A percentile compares a stretch with the other conserved stretches of the same genome.
These are phyloP conservation scores for Diplodia scrobiculata DNA, from an alignment of 2,329 filamentous ascomycete species.

Conservation along the genomic window DNA sequence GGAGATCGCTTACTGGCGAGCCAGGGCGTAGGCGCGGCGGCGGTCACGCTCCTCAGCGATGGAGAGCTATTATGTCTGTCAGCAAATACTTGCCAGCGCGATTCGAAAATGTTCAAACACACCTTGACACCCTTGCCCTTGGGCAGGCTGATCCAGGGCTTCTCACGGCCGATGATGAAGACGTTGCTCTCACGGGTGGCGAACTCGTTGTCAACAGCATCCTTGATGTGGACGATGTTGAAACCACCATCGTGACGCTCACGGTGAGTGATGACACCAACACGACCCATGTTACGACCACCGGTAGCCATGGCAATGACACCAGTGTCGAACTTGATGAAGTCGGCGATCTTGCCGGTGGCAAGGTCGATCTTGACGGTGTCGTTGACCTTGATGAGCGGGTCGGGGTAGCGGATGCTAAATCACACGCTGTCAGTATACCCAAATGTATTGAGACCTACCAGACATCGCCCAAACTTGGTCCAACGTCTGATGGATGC, in stretches of 20 bases:
- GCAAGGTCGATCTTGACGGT: constrained; percentile 98
- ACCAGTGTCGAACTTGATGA: constrained; percentile 98
- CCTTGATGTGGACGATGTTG: constrained; percentile 99
- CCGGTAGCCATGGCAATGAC: constrained; percentile 97
- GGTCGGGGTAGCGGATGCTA: constrained; percentile 99
- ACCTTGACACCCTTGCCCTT: constrained; percentile 99
- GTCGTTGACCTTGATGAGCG: constrained; percentile 99
- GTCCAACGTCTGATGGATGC: constrained; percentile 99
- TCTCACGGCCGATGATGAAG: constrained; percentile 97
- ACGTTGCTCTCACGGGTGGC: constrained; percentile 99
- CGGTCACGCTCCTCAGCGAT: constrained; percentile 99
- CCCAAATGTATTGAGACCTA: constrained; percentile 32
- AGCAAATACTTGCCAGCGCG: constrained; percentile 1
- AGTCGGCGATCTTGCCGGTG: constrained; percentile 97
- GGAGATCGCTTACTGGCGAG: constrained; percentile 51
- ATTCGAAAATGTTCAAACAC: constrained; percentile 29
- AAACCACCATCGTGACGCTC: constrained; percentile 99
- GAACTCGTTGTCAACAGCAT: constrained; percentile 99
- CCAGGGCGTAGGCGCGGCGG: constrained; percentile 71
- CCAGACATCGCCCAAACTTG: constrained; percentile 80
- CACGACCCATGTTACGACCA: constrained; percentile 99
- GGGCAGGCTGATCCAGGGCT: constrained; percentile 98
- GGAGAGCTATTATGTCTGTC: constrained; percentile 63
- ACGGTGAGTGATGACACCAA: constrained; percentile 99
- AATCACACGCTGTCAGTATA: constrained; percentile 46